Base-by-base conservation (phyloP, 306 rosid genomes). In the Cercis canadensis region DNA sequence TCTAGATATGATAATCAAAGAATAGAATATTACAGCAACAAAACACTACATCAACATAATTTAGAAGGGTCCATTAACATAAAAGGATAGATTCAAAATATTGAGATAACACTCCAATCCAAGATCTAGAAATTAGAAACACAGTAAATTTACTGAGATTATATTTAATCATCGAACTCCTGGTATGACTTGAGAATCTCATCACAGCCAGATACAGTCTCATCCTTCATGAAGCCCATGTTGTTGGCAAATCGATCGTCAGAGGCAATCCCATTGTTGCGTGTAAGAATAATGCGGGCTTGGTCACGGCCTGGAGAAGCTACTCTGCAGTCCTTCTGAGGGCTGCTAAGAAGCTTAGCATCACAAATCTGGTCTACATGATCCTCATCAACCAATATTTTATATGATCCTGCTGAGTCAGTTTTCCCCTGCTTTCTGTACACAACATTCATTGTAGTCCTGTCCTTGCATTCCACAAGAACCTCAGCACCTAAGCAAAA, bases 211-310 rank as follows among this genome's bases (percentile, higher is more conserved):
- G 84, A n/a, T 47, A 81, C 24, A 29, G 86, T 80, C n/a, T 82
- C 67, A 3, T 78, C 36, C 58, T 56, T 77, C 72, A 57, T 70
- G 82, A 80, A 95, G 4, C 89, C 90, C 88, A 95, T 82, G 14
- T 92, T 70, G 72, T 95, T 95, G 80, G 84, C 92, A 32, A 34
- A 80, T 18, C 99, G 90, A 0, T 70, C 37, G 6, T 78, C n/a
- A 0, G 97, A 78, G 43, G 86, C 81, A 15, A 95, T 87, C 66
- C 99, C 99, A 2, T 95, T 95, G 84, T 71, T 32, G 62, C 82
- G 57, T 0, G 96, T 91, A 62, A 95, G 99, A 69, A 85, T 77
- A 43, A 95, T 96, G 3, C 88, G 92, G 18, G 99, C 89, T 29
- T 87, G 79, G 45, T 95, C 97, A 8, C 96, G 96, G 1, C 92